Percentiles rank a stretch among this genome's conserved stretches.
phyloP scores from a whole-genome alignment of 2,329 filamentous ascomycete species.

The Pseudogymnoascus sp. region DNA sequence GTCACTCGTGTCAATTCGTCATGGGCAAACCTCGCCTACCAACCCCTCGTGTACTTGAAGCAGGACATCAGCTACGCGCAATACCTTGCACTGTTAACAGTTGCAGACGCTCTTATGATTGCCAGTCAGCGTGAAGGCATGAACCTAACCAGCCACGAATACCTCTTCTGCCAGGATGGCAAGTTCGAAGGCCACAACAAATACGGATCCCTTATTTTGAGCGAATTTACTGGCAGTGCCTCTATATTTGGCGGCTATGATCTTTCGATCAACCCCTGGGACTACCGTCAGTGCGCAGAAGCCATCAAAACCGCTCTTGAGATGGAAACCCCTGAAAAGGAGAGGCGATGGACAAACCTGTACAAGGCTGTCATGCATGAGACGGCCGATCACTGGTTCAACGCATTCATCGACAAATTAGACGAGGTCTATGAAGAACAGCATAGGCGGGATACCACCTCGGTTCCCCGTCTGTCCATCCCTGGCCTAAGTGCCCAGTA shows the following conservation, averaged over 20 bases:
- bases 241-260: slow-evolving; percentile 75
- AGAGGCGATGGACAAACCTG: slow-evolving; percentile 64
- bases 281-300: slow-evolving; percentile 79
- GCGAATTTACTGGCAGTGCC: slow-evolving; percentile 89
- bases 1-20: slow-evolving; percentile 89
- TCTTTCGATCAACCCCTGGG: slow-evolving; percentile 89
- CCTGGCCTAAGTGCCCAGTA: slow-evolving; percentile 59
- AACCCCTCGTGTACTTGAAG: slow-evolving; percentile 86
- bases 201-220: slow-evolving; percentile 82
- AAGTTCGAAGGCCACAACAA: slow-evolving; percentile 61
- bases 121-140: slow-evolving; percentile 93
- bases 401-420: slow-evolving; percentile 63
- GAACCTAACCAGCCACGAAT: slow-evolving; percentile 94
- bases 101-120: slow-evolving; percentile 89
- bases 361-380: slow-evolving; percentile 68
- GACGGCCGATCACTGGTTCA: slow-evolving; percentile 80
- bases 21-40: slow-evolving; percentile 84
- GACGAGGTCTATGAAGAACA: slow-evolving; percentile 76
- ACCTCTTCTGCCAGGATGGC: slow-evolving; percentile 86
- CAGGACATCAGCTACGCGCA: slow-evolving; percentile 91
- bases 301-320: slow-evolving; percentile 78
- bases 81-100: slow-evolving; percentile 82
- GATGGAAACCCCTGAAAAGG: slow-evolving; percentile 69
- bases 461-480: slow-evolving; percentile 76
- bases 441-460: slow-evolving; percentile 72